Percentiles rank a stretch among this genome's conserved stretches.
Evolutionary conservation across 805 yeast species (phyloP).

Genomic region (Ascoidea rubescens): DNA sequence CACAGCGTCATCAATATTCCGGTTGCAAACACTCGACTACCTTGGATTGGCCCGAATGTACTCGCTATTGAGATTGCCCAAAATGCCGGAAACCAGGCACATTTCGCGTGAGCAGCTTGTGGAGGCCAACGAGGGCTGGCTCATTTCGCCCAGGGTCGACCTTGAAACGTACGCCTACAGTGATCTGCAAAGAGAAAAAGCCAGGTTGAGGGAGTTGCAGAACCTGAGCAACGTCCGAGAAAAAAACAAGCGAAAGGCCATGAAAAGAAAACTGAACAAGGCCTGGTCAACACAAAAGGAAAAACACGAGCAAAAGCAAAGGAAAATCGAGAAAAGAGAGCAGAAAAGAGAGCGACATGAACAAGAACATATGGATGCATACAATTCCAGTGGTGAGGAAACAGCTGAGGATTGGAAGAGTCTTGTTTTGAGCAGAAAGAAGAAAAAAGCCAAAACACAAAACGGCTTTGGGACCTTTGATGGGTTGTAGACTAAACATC

Average conservation of each 20-base stretch:
- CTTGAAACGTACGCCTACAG: conserved; percentile 49
- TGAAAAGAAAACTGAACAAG: conserved; percentile 33
- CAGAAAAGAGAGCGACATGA: conserved; percentile 48
- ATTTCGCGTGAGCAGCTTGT: conserved; percentile 54
- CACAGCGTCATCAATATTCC: conserved; percentile 74
- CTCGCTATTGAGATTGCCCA: conserved; percentile 74
- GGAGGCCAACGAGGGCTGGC: conserved; percentile 47
- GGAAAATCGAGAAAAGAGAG: conserved; percentile 55
- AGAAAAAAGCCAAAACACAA: conserved; percentile 18
- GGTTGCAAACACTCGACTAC: conserved; percentile 59
- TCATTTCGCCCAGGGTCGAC: conserved; percentile 51
- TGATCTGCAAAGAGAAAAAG: conserved; percentile 38
- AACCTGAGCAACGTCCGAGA: conserved; percentile 17
- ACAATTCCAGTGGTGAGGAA: conserved; percentile 21
- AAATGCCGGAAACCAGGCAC: conserved; percentile 72
- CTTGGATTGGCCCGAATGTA: conserved; percentile 59
- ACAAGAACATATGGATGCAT: conserved; percentile 33
- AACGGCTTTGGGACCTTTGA: conserved; percentile 49
- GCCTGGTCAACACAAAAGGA: conserved; percentile 73
- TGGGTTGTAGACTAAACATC: conserved; percentile 22
- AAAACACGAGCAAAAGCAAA: conserved; percentile 44
- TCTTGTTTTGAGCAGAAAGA: conserved; percentile 52
- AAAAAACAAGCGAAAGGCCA: conserved; percentile 22
- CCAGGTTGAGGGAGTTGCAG: conserved; percentile 20
- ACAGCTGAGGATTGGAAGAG: conserved; percentile 75